These are phyloP conservation scores for Epicoccum sorghinum DNA, from an alignment of 2,329 filamentous ascomycete species.

Conservation along the genomic window DNA sequence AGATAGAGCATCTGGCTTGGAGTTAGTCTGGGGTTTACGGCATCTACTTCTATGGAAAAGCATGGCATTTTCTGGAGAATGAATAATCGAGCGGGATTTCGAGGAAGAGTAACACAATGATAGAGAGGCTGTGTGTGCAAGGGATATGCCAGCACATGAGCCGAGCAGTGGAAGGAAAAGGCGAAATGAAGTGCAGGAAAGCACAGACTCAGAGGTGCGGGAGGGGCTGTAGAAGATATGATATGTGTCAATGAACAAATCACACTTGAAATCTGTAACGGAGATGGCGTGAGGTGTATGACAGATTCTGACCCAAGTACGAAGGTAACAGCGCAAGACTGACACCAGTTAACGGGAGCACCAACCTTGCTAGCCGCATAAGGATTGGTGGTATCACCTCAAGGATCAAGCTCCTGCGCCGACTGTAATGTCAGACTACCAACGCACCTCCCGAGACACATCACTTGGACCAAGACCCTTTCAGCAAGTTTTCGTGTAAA, in stretches of 20 bases:
- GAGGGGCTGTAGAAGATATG: conserved; percentile 24
- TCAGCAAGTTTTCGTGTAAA: too few relatives aligned
- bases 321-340: too few relatives aligned
- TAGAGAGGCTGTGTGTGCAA: conserved; percentile 13
- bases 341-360: too few relatives aligned
- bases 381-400: conserved; percentile 26
- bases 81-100: conserved; percentile 12
- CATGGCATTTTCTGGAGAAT: conserved; percentile 26
- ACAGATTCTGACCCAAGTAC: too few relatives aligned
- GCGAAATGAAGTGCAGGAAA: conserved; percentile 8
- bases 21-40: conserved; percentile 35
- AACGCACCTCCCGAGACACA: too few relatives aligned
- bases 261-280: background rate
- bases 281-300: too few relatives aligned
- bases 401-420: too few relatives aligned
- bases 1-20: conserved; percentile 45
- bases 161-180: conserved; percentile 16
- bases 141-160: conserved; percentile 18
- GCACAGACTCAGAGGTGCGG: conserved; percentile 13
- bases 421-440: too few relatives aligned
- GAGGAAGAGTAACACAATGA: conserved; percentile 12
- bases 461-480: too few relatives aligned
- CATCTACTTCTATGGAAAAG: background rate
- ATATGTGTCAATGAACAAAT: conserved; percentile 16
- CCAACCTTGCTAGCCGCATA: conserved; percentile 8